A percentile compares a stretch with the other conserved stretches of the same genome.
Conservation (phyloP, 345 rosid species). For the Turritis glabra region DNA sequence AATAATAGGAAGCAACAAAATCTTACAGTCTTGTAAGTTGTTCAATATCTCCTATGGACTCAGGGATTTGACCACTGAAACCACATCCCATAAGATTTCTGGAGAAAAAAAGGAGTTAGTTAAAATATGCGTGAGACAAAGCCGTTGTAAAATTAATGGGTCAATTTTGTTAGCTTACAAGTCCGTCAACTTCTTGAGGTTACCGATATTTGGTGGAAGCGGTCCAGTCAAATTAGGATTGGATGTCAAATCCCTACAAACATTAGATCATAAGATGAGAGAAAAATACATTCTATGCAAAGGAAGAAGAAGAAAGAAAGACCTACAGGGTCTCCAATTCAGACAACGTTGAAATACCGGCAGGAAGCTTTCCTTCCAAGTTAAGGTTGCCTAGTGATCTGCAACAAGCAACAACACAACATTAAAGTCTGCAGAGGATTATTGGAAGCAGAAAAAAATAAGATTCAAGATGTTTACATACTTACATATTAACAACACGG, state of each 20-base stretch:
- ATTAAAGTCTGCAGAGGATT: neutral
- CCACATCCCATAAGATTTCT: neutral
- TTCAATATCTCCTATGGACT: neutral
- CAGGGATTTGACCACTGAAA: conserved; percentile 4
- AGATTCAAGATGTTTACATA: neutral
- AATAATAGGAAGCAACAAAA: neutral
- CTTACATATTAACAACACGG: neutral
- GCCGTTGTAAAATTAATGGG: neutral
- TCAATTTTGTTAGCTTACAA: conserved; percentile 49
- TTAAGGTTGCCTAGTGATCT: conserved; percentile 54
- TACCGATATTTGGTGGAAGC: conserved; percentile 55
- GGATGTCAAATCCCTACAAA: conserved; percentile 68
- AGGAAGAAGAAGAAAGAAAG: neutral
- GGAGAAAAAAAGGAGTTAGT: neutral
- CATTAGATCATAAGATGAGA: conserved; percentile 19
- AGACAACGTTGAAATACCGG: conserved; percentile 45
- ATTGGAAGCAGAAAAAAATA: neutral
- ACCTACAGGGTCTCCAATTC: conserved; percentile 59
- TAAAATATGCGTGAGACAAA: neutral
- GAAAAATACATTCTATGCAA: neutral
- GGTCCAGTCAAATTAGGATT: conserved; percentile 57
- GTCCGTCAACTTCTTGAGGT: conserved; percentile 49
- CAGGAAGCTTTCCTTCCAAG: conserved; percentile 52
- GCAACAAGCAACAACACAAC: conserved; percentile 20
- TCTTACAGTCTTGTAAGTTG: neutral